Conservation (phyloP, 192 early-diverging fungal species). For the Gigaspora rosea region DNA sequence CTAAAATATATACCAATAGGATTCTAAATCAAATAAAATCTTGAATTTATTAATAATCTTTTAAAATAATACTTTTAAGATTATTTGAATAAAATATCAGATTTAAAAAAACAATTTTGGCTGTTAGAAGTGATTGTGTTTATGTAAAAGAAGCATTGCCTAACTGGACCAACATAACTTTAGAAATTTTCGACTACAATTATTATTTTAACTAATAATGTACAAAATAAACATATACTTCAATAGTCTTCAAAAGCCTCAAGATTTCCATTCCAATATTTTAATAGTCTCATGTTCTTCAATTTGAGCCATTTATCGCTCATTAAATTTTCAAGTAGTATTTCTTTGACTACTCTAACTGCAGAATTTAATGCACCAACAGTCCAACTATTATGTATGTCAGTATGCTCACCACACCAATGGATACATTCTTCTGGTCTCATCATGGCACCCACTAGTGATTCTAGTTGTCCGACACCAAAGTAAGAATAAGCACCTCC, state of each 20-base stretch:
- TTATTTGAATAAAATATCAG: no score
- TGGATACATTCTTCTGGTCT: slow-evolving; percentile 5
- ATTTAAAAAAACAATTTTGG: no score
- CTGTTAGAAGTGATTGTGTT: no score
- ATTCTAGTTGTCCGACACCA: not conserved
- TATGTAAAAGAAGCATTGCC: no score
- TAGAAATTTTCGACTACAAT: no score
- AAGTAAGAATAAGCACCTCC: slow-evolving; percentile 27
- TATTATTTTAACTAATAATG: no score
- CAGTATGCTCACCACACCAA: slow-evolving; percentile 42
- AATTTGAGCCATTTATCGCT: not conserved
- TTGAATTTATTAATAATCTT: no score
- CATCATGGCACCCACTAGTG: slow-evolving; percentile 21
- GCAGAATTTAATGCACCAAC: not conserved
- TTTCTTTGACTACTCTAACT: not conserved
- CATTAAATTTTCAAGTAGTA: not conserved
- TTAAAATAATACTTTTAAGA: no score
- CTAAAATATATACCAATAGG: no score
- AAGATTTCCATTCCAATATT: not conserved
- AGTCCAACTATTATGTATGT: slow-evolving; percentile 29
- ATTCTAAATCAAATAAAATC: no score
- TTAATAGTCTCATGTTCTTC: not conserved
- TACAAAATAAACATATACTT: no score
- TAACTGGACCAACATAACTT: no score
- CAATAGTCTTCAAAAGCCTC: not conserved